These are phyloP conservation scores for Apiospora koreana DNA, from an alignment of 2,329 filamentous ascomycete genomes.

Conservation along the genomic window DNA sequence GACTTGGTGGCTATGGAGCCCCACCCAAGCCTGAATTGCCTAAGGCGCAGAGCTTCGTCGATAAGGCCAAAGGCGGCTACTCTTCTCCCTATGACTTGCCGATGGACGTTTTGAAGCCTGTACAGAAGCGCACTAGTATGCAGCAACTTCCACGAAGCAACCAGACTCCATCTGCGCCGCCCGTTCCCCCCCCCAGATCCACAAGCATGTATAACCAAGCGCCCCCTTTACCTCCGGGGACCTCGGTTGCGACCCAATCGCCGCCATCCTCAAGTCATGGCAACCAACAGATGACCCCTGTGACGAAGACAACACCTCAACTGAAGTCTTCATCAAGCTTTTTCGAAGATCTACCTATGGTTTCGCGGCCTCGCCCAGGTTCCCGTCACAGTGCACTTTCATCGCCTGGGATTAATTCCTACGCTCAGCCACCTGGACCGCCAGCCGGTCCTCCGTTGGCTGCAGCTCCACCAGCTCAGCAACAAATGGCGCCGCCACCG, in stretches of 20 bases:
- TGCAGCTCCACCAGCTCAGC: slow-evolving; percentile 17
- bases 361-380: slow-evolving; percentile 61
- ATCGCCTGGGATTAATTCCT: slow-evolving; percentile 22
- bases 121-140: slow-evolving; percentile 64
- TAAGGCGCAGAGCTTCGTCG: slow-evolving; percentile 80
- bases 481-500: slow-evolving; percentile 23
- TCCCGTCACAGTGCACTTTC: slow-evolving; percentile 46
- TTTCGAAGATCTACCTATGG: slow-evolving; percentile 75
- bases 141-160: slow-evolving; percentile 53
- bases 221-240: slow-evolving; percentile 20
- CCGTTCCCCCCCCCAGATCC: slow-evolving; percentile 50
- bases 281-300: slow-evolving; percentile 32
- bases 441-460: slow-evolving; percentile 26
- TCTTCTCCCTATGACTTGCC: slow-evolving; percentile 93
- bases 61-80: slow-evolving; percentile 90
- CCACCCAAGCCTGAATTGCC: slow-evolving; percentile 45
- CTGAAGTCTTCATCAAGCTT: slow-evolving; percentile 57
- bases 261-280: slow-evolving; percentile 41
- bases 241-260: slow-evolving; percentile 28
- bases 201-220: slow-evolving; percentile 54
- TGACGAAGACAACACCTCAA: slow-evolving; percentile 36
- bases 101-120: slow-evolving; percentile 75
- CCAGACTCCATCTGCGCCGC: slow-evolving; percentile 40
- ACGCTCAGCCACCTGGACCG: slow-evolving; percentile 33
- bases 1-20: slow-evolving; percentile 38